Conservation (phyloP, 495 filamentous ascomycete genomes). For the Aspergillus saccharolyticus region DNA sequence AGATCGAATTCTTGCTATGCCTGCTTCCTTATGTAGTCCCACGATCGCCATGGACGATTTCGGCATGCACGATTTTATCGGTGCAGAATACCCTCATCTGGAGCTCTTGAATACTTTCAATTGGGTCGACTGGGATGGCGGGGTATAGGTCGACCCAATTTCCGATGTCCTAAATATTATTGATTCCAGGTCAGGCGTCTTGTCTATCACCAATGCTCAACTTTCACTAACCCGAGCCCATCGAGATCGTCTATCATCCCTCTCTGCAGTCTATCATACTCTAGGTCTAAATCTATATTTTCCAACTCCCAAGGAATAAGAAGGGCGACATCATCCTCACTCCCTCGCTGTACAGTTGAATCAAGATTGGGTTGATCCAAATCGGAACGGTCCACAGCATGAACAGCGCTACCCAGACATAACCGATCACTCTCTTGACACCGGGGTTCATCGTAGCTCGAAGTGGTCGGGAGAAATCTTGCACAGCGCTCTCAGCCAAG, state of each 20-base stretch:
- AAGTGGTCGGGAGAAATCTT: not conserved
- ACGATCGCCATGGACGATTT: not conserved
- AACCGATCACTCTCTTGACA: slow-evolving; percentile 9
- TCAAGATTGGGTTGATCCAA: slow-evolving; percentile 20
- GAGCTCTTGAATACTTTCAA: slow-evolving; percentile 7
- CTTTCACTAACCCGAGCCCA: too few species aligned
- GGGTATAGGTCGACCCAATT: not conserved
- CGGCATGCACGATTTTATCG: not conserved
- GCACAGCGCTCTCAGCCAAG: slow-evolving; percentile 1
- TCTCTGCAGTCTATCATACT: not conserved
- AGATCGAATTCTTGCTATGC: slow-evolving; percentile 6
- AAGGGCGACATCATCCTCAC: slow-evolving; percentile 14
- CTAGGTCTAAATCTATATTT: not conserved
- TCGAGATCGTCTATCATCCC: not conserved
- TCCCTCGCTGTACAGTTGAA: slow-evolving; percentile 11
- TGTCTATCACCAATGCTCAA: too few species aligned
- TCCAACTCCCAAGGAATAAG: slow-evolving; percentile 6
- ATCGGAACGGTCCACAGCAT: slow-evolving; percentile 17
- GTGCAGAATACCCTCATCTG: not conserved
- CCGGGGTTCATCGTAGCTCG: not conserved
- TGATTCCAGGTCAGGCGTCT: too few species aligned
- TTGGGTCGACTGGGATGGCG: slow-evolving; percentile 7
- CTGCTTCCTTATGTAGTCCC: not conserved
- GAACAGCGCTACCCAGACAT: slow-evolving; percentile 19
- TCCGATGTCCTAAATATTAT: not conserved